These are phyloP conservation scores for Globisporangium iwayamae DNA, from an alignment of 352 stramenopile species.

Conservation along the genomic window DNA sequence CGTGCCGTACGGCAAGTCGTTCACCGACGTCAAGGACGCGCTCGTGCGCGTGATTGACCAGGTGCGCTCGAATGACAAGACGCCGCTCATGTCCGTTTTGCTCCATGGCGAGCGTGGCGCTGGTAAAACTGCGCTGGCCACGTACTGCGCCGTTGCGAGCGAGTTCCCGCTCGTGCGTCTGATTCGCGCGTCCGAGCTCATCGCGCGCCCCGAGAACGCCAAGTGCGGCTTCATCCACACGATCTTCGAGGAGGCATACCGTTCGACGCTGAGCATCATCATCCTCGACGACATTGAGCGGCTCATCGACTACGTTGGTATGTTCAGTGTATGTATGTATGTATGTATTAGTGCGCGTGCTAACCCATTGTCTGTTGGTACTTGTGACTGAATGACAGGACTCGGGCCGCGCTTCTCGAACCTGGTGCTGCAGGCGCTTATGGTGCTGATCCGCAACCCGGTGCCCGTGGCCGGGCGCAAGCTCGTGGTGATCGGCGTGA, in stretches of 20 bases:
- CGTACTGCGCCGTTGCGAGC: slow-evolving; percentile 94
- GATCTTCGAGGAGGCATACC: slow-evolving; percentile 97
- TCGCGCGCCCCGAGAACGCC: slow-evolving; percentile 91
- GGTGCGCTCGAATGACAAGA: slow-evolving; percentile 91
- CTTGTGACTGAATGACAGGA: slow-evolving; percentile 22
- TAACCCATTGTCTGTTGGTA: not conserved
- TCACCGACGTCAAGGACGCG: slow-evolving; percentile 91
- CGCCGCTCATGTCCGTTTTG: slow-evolving; percentile 96
- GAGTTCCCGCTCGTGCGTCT: slow-evolving; percentile 98
- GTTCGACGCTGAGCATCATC: slow-evolving; percentile 97
- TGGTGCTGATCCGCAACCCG: slow-evolving; percentile 98
- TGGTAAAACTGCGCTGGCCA: slow-evolving; percentile 98
- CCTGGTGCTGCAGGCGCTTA: slow-evolving; percentile 96
- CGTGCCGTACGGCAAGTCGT: slow-evolving; percentile 93
- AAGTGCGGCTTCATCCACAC: slow-evolving; percentile 95
- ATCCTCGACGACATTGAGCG: slow-evolving; percentile 99
- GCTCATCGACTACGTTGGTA: slow-evolving; percentile 96
- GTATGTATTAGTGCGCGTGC: not conserved
- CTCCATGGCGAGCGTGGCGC: slow-evolving; percentile 92
- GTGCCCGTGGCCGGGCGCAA: slow-evolving; percentile 91
- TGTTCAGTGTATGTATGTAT: slow-evolving; percentile 15
- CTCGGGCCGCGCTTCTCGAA: slow-evolving; percentile 98
- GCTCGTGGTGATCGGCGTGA: slow-evolving; percentile 96
- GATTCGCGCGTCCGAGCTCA: slow-evolving; percentile 97
- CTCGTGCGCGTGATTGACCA: slow-evolving; percentile 95